A percentile compares a stretch with the other conserved stretches of the same genome.
These are phyloP conservation scores for Trichophyton mentagrophytes DNA, from an alignment of 2,329 filamentous ascomycete species.

Conservation along the genomic window DNA sequence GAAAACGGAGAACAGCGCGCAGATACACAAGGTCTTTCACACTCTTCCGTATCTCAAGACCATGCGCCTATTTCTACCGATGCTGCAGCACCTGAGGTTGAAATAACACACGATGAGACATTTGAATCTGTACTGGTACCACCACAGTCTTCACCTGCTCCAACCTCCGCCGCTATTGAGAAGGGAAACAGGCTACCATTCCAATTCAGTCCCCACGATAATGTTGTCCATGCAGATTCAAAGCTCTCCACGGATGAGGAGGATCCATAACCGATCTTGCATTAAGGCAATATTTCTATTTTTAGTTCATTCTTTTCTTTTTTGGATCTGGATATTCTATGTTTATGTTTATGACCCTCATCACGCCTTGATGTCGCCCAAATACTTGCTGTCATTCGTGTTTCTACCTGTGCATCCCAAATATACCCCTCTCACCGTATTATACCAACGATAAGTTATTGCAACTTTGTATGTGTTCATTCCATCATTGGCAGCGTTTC, in stretches of 20 bases:
- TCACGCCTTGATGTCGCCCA: neutral
- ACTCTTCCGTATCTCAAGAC: neutral
- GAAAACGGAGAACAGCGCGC: neutral
- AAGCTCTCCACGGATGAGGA: neutral
- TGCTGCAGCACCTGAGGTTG: neutral
- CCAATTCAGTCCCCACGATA: neutral
- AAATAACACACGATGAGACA: neutral
- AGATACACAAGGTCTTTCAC: neutral
- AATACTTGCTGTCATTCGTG: neutral
- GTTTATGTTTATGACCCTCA: neutral
- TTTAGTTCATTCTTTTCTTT: neutral
- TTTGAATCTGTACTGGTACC: neutral
- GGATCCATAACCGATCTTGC: neutral
- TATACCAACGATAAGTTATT: neutral
- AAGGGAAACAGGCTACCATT: neutral
- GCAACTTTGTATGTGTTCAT: neutral
- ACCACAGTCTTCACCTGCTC: neutral
- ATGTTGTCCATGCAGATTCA: neutral
- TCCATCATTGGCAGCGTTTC: neutral
- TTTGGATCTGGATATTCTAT: neutral
- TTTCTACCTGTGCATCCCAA: neutral
- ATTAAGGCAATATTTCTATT: neutral
- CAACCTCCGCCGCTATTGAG: neutral
- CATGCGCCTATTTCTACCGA: neutral
- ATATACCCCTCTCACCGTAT: neutral